A percentile compares a stretch with the other conserved stretches of the same genome.
phyloP scores from a whole-genome alignment of 495 filamentous ascomycete genomes.

The Stereocaulon alpinum region DNA sequence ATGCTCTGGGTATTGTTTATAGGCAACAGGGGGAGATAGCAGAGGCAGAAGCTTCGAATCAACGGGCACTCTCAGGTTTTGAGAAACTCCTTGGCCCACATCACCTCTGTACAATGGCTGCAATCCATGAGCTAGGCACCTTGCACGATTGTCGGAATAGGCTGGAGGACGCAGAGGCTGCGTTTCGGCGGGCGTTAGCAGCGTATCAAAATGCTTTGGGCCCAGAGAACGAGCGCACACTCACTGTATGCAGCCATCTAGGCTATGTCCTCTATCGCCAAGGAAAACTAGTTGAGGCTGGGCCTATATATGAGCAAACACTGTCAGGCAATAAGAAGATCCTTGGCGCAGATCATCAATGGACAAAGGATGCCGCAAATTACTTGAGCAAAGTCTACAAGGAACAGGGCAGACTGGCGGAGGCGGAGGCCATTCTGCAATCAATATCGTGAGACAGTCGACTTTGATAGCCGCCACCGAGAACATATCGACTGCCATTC shows the following conservation, averaged over 20 bases:
- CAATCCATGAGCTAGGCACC: not conserved
- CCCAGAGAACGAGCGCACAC: not conserved
- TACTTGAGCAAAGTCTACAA: too few relatives aligned
- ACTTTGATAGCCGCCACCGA: not conserved
- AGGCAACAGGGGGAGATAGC: constrained; percentile 27
- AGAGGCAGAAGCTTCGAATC: constrained; percentile 32
- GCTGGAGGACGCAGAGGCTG: not conserved
- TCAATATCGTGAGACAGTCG: not conserved
- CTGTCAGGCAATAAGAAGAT: not conserved
- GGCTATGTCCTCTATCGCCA: not conserved
- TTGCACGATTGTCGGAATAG: not conserved
- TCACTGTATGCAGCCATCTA: not conserved
- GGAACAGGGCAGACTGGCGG: not conserved
- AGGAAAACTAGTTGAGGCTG: not conserved
- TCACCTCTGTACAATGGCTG: not conserved
- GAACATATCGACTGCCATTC: too few relatives aligned
- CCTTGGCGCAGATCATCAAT: not conserved
- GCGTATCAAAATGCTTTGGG: not conserved
- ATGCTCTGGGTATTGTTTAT: constrained; percentile 31
- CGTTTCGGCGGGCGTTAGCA: not conserved
- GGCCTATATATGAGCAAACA: not conserved
- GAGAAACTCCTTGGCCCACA: not conserved
- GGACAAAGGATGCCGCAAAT: not conserved
- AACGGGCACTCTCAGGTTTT: constrained; percentile 18
- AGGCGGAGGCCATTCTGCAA: not conserved